Evolutionary conservation across 192 early-diverging fungal genomes (phyloP).

Genomic region (Chytriomyces hyalinus): DNA sequence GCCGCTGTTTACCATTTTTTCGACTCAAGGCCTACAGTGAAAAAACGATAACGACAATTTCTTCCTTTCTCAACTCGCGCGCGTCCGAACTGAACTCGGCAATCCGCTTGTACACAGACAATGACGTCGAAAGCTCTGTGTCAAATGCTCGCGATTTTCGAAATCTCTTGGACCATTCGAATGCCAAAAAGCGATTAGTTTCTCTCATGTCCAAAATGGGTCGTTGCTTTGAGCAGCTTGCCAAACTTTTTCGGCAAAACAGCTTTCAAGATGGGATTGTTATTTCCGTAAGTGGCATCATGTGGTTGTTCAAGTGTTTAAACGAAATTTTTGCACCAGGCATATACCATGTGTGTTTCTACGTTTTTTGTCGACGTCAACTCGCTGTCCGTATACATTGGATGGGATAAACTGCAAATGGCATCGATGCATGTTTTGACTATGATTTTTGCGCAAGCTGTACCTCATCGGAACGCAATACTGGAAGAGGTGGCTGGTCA

Average conservation of each 20-base stretch:
- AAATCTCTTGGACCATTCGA: neutral
- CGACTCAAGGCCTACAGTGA: neutral
- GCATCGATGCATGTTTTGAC: conserved; percentile 33
- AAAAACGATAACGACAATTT: neutral
- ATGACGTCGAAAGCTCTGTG: neutral
- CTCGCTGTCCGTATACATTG: conserved; percentile 14
- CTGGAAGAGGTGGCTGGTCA: conserved; percentile 85
- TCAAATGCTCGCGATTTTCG: neutral
- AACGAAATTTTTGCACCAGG: neutral
- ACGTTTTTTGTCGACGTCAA: conserved; percentile 45
- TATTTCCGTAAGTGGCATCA: neutral
- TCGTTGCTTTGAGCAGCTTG: neutral
- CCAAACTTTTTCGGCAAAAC: neutral
- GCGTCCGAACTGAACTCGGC: neutral
- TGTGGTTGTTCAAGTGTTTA: too few relatives aligned
- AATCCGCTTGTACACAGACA: neutral
- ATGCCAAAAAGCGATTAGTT: neutral
- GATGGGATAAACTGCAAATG: conserved; percentile 40
- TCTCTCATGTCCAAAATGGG: neutral
- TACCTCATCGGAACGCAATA: conserved; percentile 75
- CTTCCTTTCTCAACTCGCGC: neutral
- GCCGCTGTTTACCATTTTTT: neutral
- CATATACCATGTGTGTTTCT: conserved; percentile 29
- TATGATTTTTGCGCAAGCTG: conserved; percentile 59
- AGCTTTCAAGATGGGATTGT: conserved; percentile 5